Evolutionary conservation across 768 basidiomycete species (phyloP).

Genomic region (Amanita rimosa): DNA sequence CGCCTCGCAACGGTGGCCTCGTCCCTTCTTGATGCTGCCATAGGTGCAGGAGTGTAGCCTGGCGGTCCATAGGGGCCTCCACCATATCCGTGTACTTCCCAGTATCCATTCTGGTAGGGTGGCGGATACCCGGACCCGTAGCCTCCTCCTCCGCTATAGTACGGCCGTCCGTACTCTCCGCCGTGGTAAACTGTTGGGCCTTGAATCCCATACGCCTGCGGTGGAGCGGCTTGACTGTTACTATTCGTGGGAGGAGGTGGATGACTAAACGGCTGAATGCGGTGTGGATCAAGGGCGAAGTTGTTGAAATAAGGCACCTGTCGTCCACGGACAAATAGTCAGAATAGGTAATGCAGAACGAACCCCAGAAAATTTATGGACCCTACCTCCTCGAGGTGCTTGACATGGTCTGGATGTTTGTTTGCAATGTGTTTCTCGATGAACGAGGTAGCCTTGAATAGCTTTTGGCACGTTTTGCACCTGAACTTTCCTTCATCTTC

Average conservation of each 20-base stretch:
- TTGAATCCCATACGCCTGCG: conserved; percentile 79
- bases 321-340: conserved; percentile 7
- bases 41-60: conserved; percentile 25
- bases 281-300: conserved; percentile 93
- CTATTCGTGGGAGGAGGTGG: conserved; percentile 61
- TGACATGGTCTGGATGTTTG: conserved; percentile 84
- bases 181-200: conserved; percentile 36
- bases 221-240: conserved; percentile 58
- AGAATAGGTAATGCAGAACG: conserved; percentile 5
- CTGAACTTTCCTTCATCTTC: conserved; percentile 97
- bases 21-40: conserved; percentile 39
- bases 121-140: conserved; percentile 32
- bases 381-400: conserved; percentile 72
- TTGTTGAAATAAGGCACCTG: conserved; percentile 90
- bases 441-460: conserved; percentile 95
- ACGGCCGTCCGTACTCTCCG: conserved; percentile 24
- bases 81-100: conserved; percentile 32
- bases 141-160: conserved; percentile 24
- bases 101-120: conserved; percentile 28
- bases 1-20: conserved; percentile 49
- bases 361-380: conserved; percentile 5
- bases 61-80: conserved; percentile 26
- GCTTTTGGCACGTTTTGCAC: conserved; percentile 92
- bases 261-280: conserved; percentile 77
- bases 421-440: conserved; percentile 96